phyloP scores from a whole-genome alignment of 2,329 filamentous ascomycete species.

The Penicillium sp. region DNA sequence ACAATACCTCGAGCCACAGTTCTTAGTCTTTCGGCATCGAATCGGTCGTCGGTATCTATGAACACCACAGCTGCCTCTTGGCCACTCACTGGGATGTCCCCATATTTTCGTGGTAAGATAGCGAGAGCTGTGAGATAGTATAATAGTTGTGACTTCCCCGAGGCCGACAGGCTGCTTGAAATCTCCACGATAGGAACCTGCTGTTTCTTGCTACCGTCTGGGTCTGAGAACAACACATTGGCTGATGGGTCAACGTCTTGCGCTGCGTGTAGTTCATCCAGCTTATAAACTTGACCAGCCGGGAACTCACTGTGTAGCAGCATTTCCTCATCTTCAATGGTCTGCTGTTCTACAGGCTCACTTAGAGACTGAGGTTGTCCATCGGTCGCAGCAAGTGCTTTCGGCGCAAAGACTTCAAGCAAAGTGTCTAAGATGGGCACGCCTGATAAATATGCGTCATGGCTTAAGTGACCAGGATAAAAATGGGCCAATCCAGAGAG shows the following conservation, averaged over 20 bases:
- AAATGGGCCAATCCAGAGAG: slow-evolving; percentile 33
- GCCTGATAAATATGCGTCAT: slow-evolving; percentile 36
- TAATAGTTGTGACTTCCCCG: slow-evolving; percentile 60
- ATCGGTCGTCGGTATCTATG: slow-evolving; percentile 57
- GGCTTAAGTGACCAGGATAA: slow-evolving; percentile 19
- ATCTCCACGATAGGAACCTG: slow-evolving; percentile 53
- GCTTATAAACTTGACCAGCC: not conserved
- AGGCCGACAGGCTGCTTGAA: slow-evolving; percentile 50
- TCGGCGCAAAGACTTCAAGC: slow-evolving; percentile 38
- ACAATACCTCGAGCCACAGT: slow-evolving; percentile 32
- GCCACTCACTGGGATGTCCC: slow-evolving; percentile 42
- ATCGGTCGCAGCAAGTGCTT: slow-evolving; percentile 6
- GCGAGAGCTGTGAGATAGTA: slow-evolving; percentile 56
- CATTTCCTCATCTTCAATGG: slow-evolving; percentile 18
- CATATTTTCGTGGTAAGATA: slow-evolving; percentile 48
- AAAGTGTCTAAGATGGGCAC: slow-evolving; percentile 51
- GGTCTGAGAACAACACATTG: slow-evolving; percentile 9
- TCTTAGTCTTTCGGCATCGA: slow-evolving; percentile 52
- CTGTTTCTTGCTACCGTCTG: slow-evolving; percentile 9
- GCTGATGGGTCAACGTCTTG: not conserved
- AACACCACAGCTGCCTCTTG: slow-evolving; percentile 53
- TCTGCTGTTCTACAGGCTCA: not conserved
- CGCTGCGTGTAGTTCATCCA: not conserved
- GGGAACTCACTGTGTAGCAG: slow-evolving; percentile 10
- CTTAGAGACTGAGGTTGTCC: slow-evolving; percentile 1